Evolutionary conservation across 108 stramenopile genomes (phyloP).

Genomic region (Craspedostauros australis): DNA sequence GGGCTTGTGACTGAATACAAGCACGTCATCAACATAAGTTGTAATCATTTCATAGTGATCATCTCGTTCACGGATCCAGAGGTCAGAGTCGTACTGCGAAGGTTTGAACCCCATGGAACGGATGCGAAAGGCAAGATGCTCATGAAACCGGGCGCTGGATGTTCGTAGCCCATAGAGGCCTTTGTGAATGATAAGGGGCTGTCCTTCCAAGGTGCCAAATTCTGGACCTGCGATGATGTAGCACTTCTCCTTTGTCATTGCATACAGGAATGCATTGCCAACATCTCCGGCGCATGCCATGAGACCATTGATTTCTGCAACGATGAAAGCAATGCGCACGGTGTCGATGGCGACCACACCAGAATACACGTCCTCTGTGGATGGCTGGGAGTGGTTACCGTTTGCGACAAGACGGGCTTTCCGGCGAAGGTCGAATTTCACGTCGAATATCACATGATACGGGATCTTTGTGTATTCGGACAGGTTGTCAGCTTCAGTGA

Average conservation of each 20-base stretch:
- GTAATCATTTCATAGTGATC: constrained; percentile 28
- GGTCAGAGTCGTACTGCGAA: constrained; percentile 25
- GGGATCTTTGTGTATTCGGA: not conserved
- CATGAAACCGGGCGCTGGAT: no score
- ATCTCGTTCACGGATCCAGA: constrained; percentile 20
- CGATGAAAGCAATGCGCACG: constrained; percentile 1
- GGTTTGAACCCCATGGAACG: constrained; percentile 25
- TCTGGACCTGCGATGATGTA: constrained; percentile 40
- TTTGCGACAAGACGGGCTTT: not conserved
- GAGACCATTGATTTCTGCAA: constrained; percentile 13
- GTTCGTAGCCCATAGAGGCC: constrained; percentile 41
- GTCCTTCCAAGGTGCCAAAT: constrained; percentile 26
- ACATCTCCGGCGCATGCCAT: constrained; percentile 3
- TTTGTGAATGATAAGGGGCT: constrained; percentile 15
- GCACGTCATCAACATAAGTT: constrained; percentile 32
- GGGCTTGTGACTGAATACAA: no score
- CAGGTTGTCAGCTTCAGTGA: not conserved
- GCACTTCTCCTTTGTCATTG: constrained; percentile 20
- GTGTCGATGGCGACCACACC: not conserved
- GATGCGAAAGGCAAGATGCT: no score
- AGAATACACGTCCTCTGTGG: constrained; percentile 1
- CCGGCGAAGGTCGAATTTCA: not conserved
- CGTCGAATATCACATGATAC: not conserved
- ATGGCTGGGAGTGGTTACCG: not conserved
- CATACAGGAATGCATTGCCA: constrained; percentile 21